These are phyloP conservation scores for Ganoderma lucidum DNA, from an alignment of 1,284 basidiomycete species.

Conservation along the genomic window DNA sequence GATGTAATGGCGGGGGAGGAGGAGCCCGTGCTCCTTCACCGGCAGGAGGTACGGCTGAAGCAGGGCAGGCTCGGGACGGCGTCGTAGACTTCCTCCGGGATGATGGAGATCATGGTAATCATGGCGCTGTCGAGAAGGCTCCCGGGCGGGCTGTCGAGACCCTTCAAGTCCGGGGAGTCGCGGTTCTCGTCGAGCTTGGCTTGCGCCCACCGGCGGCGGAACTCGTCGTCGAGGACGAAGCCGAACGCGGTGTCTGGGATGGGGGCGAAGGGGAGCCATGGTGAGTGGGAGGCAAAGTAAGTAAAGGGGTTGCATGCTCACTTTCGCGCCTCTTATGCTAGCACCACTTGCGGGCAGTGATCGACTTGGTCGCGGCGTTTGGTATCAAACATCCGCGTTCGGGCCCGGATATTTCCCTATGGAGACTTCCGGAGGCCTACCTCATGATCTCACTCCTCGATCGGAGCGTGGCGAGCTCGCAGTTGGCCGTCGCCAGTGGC, in stretches of 20 bases:
- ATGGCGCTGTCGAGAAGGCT: neutral
- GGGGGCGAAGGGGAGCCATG: neutral
- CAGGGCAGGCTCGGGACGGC: neutral
- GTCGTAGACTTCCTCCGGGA: neutral
- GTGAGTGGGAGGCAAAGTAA: neutral
- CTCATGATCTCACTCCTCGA: no score
- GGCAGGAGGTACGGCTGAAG: neutral
- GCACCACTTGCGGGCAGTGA: no score
- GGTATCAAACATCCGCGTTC: no score
- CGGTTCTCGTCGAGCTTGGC: neutral
- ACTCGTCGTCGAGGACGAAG: neutral
- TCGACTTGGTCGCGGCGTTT: no score
- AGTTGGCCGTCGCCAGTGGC: no score
- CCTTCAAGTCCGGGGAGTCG: neutral
- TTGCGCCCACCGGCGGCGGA: neutral
- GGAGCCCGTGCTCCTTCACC: neutral
- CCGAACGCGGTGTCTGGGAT: neutral
- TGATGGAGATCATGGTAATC: neutral
- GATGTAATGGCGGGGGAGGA: no score
- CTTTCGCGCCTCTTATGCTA: no score
- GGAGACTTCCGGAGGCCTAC: no score
- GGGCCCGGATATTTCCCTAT: no score
- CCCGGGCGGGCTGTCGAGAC: neutral
- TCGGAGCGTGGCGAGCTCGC: no score
- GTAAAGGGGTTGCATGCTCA: no score